These are phyloP conservation scores for Mortierella sp. DNA, from an alignment of 371 early-diverging fungal genomes.

Conservation along the genomic window DNA sequence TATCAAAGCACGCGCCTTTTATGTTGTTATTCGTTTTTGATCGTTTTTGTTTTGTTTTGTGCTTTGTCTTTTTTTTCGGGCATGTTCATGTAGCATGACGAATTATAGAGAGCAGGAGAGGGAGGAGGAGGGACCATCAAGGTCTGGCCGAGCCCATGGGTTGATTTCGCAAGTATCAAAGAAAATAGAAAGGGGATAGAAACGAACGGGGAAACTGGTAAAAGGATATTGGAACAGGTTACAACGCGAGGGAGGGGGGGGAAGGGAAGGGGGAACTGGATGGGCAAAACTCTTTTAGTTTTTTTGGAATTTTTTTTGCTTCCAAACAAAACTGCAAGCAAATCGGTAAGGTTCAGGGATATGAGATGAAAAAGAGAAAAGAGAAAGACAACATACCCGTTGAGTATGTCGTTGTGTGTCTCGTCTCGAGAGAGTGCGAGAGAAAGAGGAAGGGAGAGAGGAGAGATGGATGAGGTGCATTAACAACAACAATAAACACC, in stretches of 20 bases:
- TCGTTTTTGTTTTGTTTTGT: neutral
- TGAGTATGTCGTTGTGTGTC: neutral
- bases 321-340: neutral
- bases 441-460: neutral
- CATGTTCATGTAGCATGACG: conserved; percentile 3
- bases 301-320: neutral
- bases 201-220: neutral
- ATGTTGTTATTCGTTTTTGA: neutral
- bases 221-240: no score
- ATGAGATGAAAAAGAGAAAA: neutral
- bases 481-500: neutral
- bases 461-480: neutral
- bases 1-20: conserved; percentile 6
- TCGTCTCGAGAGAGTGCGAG: neutral
- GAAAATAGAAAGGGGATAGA: neutral
- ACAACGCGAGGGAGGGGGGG: neutral
- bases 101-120: neutral
- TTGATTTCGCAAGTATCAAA: neutral
- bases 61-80: neutral
- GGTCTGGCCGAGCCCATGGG: no score
- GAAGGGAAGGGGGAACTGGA: neutral
- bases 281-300: neutral
- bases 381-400: neutral
- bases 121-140: neutral
- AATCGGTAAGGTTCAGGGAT: conserved; percentile 5